Evolutionary conservation across 179 eudicot genomes (phyloP).

Genomic region (Nepenthes alata): DNA sequence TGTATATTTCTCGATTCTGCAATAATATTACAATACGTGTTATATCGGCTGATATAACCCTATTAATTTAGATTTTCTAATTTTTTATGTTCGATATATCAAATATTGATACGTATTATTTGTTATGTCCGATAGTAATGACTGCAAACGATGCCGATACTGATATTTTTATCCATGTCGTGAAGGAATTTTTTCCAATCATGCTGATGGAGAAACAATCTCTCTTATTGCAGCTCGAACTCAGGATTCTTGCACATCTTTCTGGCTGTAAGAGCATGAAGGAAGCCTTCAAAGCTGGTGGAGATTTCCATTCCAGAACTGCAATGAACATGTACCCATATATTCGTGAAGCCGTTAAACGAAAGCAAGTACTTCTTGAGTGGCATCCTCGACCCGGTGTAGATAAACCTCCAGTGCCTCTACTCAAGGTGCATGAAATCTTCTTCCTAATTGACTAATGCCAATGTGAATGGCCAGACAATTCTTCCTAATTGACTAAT

Average conservation of each 20-base stretch:
- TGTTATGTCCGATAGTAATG: too few species aligned
- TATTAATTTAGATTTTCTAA: too few species aligned
- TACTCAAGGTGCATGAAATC: slow-evolving; percentile 52
- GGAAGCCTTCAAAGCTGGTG: slow-evolving; percentile 91
- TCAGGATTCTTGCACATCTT: slow-evolving; percentile 96
- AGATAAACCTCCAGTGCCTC: slow-evolving; percentile 90
- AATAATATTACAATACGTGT: too few species aligned
- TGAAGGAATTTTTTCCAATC: not conserved
- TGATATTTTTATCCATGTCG: too few species aligned
- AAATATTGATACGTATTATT: too few species aligned
- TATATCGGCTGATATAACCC: too few species aligned
- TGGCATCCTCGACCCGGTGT: slow-evolving; percentile 95
- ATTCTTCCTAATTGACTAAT: not conserved
- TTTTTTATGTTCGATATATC: too few species aligned
- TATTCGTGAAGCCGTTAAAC: slow-evolving; percentile 72
- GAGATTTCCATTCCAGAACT: slow-evolving; percentile 97
- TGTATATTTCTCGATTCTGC: too few species aligned
- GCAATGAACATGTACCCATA: slow-evolving; percentile 99
- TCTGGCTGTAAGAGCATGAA: slow-evolving; percentile 95
- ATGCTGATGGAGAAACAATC: slow-evolving; percentile 7
- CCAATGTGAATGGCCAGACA: too few species aligned
- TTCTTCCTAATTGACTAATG: not conserved
- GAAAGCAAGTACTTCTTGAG: slow-evolving; percentile 70
- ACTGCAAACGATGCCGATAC: too few species aligned
- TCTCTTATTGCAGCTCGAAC: slow-evolving; percentile 55